These are phyloP conservation scores for Amaranthus tricolor DNA, from an alignment of 179 eudicot species.

Conservation along the genomic window DNA sequence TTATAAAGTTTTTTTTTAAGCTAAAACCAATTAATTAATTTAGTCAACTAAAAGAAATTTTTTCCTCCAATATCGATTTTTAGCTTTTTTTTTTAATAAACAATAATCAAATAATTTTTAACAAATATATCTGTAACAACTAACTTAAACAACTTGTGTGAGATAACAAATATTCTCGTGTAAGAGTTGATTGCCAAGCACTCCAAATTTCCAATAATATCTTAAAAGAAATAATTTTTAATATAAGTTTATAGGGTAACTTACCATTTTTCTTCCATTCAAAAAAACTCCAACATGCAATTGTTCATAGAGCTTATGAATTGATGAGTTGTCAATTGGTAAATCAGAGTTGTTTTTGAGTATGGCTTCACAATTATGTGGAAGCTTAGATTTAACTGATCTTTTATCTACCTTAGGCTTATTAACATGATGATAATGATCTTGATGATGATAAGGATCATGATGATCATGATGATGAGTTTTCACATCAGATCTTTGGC, in stretches of 20 bases:
- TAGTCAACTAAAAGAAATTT: too few species aligned
- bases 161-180: too few species aligned
- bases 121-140: not conserved
- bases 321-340: constrained; percentile 44
- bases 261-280: constrained; percentile 53
- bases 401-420: not conserved
- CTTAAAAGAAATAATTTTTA: too few species aligned
- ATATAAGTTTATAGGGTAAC: too few species aligned
- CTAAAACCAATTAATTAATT: too few species aligned
- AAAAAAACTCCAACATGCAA: constrained; percentile 50
- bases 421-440: not conserved
- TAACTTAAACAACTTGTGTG: too few species aligned
- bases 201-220: too few species aligned
- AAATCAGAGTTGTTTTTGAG: constrained; percentile 43
- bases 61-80: too few species aligned
- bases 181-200: too few species aligned
- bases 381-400: constrained; percentile 24
- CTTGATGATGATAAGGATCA: not conserved
- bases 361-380: constrained; percentile 55
- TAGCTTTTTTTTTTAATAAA: too few species aligned
- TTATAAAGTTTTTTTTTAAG: too few species aligned
- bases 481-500: not conserved
- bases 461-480: not conserved
- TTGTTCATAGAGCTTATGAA: constrained; percentile 38
- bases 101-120: not conserved